Evolutionary conservation across 805 yeast species (phyloP).

Genomic region (Suhomyces prunicola): DNA sequence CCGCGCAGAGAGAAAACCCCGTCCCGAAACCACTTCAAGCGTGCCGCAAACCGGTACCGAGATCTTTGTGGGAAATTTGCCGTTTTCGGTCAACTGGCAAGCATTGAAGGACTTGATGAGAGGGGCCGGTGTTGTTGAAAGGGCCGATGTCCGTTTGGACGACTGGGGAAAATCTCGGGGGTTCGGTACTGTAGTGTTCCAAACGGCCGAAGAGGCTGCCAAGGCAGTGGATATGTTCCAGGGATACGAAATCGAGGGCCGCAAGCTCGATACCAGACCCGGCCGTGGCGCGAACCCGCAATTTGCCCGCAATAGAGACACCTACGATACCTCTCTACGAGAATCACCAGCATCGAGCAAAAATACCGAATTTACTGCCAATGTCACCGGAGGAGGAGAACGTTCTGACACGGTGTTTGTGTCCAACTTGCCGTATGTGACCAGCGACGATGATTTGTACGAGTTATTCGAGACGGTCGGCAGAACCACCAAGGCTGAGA

Average conservation of each 20-base stretch:
- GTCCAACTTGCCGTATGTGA: conserved; percentile 81
- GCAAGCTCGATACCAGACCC: conserved; percentile 74
- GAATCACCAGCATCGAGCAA: conserved; percentile 16
- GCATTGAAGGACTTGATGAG: conserved; percentile 82
- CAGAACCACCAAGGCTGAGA: conserved; percentile 68
- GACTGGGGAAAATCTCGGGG: conserved; percentile 79
- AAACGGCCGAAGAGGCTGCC: conserved; percentile 62
- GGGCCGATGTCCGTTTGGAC: conserved; percentile 75
- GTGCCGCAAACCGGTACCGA: conserved; percentile 45
- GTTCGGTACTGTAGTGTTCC: conserved; percentile 76
- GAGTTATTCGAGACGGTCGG: conserved; percentile 88
- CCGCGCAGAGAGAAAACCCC: conserved; percentile 13
- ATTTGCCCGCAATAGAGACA: conserved; percentile 10
- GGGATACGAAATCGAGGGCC: conserved; percentile 71
- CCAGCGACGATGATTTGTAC: conserved; percentile 78
- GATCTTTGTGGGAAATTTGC: conserved; percentile 77
- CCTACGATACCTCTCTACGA: conserved; percentile 10
- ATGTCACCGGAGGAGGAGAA: conserved; percentile 59
- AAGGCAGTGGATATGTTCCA: conserved; percentile 68
- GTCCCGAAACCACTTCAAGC: conserved; percentile 13
- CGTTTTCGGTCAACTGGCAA: conserved; percentile 80
- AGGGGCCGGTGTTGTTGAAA: conserved; percentile 68
- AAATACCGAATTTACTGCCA: conserved; percentile 61
- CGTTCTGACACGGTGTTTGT: conserved; percentile 54
- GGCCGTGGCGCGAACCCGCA: conserved; percentile 37